Conservation (phyloP, 768 basidiomycete species). For the Agaricus blazei region DNA sequence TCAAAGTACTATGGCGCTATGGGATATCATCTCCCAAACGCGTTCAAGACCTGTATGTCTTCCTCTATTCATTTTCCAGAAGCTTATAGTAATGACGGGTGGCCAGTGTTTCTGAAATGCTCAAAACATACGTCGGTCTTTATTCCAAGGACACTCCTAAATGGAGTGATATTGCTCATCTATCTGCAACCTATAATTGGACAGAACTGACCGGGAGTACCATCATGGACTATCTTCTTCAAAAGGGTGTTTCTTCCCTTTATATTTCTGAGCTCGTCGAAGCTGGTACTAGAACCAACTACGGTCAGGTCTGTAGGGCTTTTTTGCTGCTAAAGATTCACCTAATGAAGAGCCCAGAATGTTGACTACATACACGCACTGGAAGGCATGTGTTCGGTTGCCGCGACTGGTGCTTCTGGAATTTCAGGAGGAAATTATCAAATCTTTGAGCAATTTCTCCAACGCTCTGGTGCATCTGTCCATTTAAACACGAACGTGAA, state of each 20-base stretch:
- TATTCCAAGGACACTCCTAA: constrained; percentile 51
- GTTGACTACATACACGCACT: constrained; percentile 71
- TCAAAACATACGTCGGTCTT: constrained; percentile 46
- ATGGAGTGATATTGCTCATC: constrained; percentile 57
- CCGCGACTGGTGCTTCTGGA: constrained; percentile 58
- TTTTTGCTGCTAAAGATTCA: background rate
- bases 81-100: background rate
- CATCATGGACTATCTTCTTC: constrained; percentile 50
- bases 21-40: constrained; percentile 57
- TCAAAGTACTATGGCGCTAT: constrained; percentile 76
- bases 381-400: constrained; percentile 67
- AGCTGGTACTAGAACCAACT: constrained; percentile 78
- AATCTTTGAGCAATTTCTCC: constrained; percentile 80
- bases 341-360: constrained; percentile 36
- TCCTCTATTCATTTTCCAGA: background rate
- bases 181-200: constrained; percentile 53
- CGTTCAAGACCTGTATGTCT: constrained; percentile 48
- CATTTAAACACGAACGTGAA: constrained; percentile 65
- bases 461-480: constrained; percentile 62
- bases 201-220: constrained; percentile 41
- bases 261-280: constrained; percentile 76
- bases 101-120: constrained; percentile 49
- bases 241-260: constrained; percentile 46
- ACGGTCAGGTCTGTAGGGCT: constrained; percentile 55
- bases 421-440: constrained; percentile 80